phyloP scores from a whole-genome alignment of 108 stramenopile species.

The Bacterosira constricta region DNA sequence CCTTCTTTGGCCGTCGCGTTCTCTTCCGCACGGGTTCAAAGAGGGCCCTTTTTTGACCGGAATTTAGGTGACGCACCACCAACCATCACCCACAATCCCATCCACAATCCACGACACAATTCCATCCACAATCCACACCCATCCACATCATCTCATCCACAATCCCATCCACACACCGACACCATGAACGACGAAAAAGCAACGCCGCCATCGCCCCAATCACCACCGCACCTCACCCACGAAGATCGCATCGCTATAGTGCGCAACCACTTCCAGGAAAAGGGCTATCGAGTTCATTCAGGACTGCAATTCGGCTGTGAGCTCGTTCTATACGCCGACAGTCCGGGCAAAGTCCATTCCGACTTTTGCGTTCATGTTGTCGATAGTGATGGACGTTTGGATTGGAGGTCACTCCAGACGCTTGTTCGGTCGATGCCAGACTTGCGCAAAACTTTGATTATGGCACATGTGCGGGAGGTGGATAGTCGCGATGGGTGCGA shows the following conservation, averaged over 20 bases:
- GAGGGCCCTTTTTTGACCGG: too few species aligned
- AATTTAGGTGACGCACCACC: too few species aligned
- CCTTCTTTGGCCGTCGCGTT: too few species aligned
- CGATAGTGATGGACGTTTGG: slow-evolving; percentile 9
- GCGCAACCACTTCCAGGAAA: slow-evolving; percentile 61
- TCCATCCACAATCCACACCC: too few species aligned
- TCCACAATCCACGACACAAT: too few species aligned
- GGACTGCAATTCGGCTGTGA: slow-evolving; percentile 90
- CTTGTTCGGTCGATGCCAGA: slow-evolving; percentile 80
- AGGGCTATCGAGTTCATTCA: slow-evolving; percentile 89
- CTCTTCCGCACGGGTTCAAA: too few species aligned
- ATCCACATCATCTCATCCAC: too few species aligned
- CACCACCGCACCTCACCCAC: slow-evolving; percentile 4
- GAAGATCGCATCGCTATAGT: slow-evolving; percentile 60
- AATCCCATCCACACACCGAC: too few species aligned
- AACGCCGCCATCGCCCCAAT: neutral
- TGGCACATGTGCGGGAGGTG: slow-evolving; percentile 47
- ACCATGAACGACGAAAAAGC: too few species aligned
- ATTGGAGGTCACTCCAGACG: slow-evolving; percentile 83
- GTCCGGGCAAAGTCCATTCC: slow-evolving; percentile 78
- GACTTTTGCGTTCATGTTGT: slow-evolving; percentile 88
- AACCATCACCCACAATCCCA: too few species aligned
- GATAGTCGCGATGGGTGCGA: neutral
- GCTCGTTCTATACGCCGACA: slow-evolving; percentile 85
- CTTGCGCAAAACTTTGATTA: slow-evolving; percentile 84